Evolutionary conservation across 495 filamentous ascomycete species (phyloP).

Genomic region (Xylaria bambusicola): DNA sequence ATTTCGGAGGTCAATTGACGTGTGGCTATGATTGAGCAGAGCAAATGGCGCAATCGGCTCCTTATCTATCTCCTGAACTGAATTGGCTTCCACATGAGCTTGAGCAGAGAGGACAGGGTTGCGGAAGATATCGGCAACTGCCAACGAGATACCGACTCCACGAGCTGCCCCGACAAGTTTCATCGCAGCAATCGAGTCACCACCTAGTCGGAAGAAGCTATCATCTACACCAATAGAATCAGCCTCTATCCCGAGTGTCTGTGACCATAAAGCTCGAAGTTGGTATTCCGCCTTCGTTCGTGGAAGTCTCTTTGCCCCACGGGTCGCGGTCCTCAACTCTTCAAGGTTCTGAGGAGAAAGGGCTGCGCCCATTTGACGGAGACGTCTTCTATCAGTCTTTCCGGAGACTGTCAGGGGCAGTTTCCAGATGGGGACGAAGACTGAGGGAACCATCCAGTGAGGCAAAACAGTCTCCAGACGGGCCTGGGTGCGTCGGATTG

Average conservation of each 20-base stretch:
- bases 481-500: too few species aligned
- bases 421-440: too few species aligned
- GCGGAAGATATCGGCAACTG: slow-evolving; percentile 19
- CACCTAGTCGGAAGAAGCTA: not conserved
- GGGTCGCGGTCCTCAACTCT: too few species aligned
- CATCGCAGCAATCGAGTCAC: not conserved
- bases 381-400: too few species aligned
- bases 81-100: not conserved
- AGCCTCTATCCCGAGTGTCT: not conserved
- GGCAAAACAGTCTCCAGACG: too few species aligned
- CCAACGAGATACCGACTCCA: not conserved
- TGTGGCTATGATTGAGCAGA: not conserved
- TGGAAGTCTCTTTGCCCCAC: too few species aligned
- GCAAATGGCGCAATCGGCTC: not conserved
- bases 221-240: not conserved
- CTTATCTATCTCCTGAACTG: too few species aligned
- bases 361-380: too few species aligned
- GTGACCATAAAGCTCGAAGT: not conserved
- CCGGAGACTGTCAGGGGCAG: too few species aligned
- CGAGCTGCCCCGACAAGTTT: not conserved
- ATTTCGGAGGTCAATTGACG: too few species aligned
- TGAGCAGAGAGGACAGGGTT: not conserved
- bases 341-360: too few species aligned
- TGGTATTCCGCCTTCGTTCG: not conserved
- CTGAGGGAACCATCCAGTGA: too few species aligned